Conservation (phyloP, 257 asterid species). For the Primulina huaijiensis region DNA sequence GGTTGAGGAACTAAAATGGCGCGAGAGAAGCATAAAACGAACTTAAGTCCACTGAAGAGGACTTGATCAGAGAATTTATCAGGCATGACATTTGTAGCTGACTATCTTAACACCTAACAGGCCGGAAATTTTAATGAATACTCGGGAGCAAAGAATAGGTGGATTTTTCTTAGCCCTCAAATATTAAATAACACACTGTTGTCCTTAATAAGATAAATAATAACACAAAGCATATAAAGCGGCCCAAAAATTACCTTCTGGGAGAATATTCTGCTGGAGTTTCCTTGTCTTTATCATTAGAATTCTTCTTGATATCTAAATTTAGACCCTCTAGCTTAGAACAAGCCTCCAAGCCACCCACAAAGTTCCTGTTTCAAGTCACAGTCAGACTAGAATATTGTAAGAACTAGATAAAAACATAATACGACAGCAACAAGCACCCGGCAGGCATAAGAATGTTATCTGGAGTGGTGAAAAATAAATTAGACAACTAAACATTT, state of each 20-base stretch:
- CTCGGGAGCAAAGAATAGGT: too few relatives aligned
- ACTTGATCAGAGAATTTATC: background rate
- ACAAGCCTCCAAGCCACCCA: conserved; percentile 70
- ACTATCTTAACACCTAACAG: background rate
- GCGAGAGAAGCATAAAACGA: conserved; percentile 4
- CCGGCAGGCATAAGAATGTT: conserved; percentile 9
- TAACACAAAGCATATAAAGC: conserved; percentile 23
- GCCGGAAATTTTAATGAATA: too few relatives aligned
- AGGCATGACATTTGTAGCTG: too few relatives aligned
- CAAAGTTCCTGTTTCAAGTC: conserved; percentile 53
- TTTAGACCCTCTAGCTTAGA: conserved; percentile 83
- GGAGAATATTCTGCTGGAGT: conserved; percentile 43
- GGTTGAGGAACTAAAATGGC: background rate
- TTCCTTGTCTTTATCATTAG: conserved; percentile 41
- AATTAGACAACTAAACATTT: conserved; percentile 1
- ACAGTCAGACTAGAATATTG: conserved; percentile 24
- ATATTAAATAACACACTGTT: background rate
- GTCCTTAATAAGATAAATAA: background rate
- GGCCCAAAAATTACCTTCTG: conserved; percentile 47
- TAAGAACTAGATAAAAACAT: conserved; percentile 20
- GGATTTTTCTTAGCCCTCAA: too few relatives aligned
- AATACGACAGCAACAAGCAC: conserved; percentile 10
- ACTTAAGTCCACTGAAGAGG: background rate
- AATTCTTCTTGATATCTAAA: conserved; percentile 64
- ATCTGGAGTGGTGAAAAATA: conserved; percentile 3